phyloP scores from a whole-genome alignment of 352 stramenopile species.

The Phytophthora rubi region DNA sequence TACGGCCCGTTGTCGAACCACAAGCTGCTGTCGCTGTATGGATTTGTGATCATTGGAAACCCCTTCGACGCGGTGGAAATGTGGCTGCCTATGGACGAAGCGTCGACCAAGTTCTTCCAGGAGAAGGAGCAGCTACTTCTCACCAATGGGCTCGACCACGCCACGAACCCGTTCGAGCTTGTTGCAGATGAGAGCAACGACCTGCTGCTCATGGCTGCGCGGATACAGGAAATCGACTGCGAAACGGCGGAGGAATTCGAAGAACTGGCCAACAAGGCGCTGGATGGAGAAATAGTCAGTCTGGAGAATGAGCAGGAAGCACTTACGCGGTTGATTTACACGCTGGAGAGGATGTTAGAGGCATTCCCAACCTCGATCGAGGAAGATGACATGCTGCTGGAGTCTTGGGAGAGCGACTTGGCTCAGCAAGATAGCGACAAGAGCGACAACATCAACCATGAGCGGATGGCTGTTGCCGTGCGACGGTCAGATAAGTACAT shows the following conservation, averaged over 20 bases:
- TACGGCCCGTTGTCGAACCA: slow-evolving; percentile 86
- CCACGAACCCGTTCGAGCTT: slow-evolving; percentile 69
- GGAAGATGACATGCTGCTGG: slow-evolving; percentile 47
- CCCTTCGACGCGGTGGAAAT: slow-evolving; percentile 76
- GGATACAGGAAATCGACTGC: slow-evolving; percentile 73
- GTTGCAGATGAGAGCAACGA: slow-evolving; percentile 67
- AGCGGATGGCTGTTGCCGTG: slow-evolving; percentile 62
- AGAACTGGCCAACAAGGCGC: slow-evolving; percentile 43
- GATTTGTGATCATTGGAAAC: slow-evolving; percentile 76
- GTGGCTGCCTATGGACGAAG: slow-evolving; percentile 72
- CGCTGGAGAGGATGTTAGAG: slow-evolving; percentile 63
- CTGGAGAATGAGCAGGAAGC: slow-evolving; percentile 58
- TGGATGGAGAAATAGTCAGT: slow-evolving; percentile 64
- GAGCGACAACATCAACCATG: slow-evolving; percentile 42
- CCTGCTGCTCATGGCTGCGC: slow-evolving; percentile 63
- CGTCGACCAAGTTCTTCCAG: slow-evolving; percentile 47
- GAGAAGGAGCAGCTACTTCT: slow-evolving; percentile 55
- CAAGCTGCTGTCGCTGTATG: slow-evolving; percentile 82
- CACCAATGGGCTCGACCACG: slow-evolving; percentile 65
- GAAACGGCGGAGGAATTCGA: slow-evolving; percentile 47
- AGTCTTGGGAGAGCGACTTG: slow-evolving; percentile 32
- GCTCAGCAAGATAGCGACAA: slow-evolving; percentile 24
- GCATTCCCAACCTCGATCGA: slow-evolving; percentile 55
- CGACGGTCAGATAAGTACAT: slow-evolving; percentile 70
- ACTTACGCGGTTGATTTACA: slow-evolving; percentile 66